Base-by-base conservation (phyloP, 179 eudicot species). In the Carnegiea gigantea region DNA sequence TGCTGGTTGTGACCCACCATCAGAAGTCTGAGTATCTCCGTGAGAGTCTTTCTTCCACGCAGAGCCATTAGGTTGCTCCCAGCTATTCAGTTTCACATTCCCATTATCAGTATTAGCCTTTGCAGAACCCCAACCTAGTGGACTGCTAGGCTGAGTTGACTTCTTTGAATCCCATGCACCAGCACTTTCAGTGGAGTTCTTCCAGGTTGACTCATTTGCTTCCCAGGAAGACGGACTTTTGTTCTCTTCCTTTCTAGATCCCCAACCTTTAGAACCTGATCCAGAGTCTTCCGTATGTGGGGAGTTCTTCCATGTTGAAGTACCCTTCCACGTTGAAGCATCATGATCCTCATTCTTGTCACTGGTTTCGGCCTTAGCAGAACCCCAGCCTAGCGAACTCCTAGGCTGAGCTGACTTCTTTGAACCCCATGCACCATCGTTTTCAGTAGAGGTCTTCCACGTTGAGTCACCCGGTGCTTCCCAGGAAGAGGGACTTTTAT, bases 141-240 rank as follows among this genome's bases (percentile, higher is more conserved):
- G 64, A 72, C 64, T 71, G 59, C 38, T 57, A 6, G 77, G 60
- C 68, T 78, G 81, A 77, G 24, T 72, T 15, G 75, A 72, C 54
- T 60, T 64, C 28, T 28, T 51, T 17, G 83, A 80, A 36, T 67
- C 81, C 86, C 86, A 83, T 54, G 49, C 75, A 67, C 79, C 75
- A 51, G 76, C 18, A 21, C 70, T 54, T 38, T n/a, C 51, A 17
- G 18, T 30, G 18, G 48, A 57, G 12, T 75, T 59, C 36, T 51
- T 53, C 77, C 77, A 71, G n/a, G 82, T 33, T 12, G 70, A 68
- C 17, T 51, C 75, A n/a, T 30, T 76, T 26, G 82, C 49, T 71
- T 80, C 85, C 85, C 81, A 73, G n/a, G 81, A 20, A 46, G 85
- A 62, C 23, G 64, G 38, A 23, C 38, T 48, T 49, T 78, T 73